Evolutionary conservation across 1,284 basidiomycete genomes (phyloP).

Genomic region (Volvariella surrecta): DNA sequence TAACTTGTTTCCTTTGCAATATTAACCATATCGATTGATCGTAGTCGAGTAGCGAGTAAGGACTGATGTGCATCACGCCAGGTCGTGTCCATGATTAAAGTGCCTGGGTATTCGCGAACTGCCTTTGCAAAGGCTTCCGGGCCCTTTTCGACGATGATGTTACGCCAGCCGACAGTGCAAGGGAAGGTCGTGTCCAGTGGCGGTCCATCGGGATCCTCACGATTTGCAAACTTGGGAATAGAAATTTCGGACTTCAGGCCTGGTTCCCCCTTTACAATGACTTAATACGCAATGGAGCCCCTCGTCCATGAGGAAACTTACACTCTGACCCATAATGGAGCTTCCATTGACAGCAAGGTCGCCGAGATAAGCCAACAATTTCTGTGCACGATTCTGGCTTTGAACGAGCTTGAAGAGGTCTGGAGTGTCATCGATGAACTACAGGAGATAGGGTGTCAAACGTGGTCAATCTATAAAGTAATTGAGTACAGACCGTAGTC

Average conservation of each 20-base stretch:
- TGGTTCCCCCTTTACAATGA: conserved; percentile 67
- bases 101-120: conserved; percentile 93
- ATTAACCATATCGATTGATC: conserved; percentile 97
- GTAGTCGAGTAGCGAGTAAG: conserved; percentile 90
- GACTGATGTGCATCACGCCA: conserved; percentile 99
- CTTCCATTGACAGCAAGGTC: conserved; percentile 98
- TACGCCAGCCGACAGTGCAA: conserved; percentile 91
- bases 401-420: conserved; percentile 98
- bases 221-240: conserved; percentile 77
- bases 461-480: not conserved
- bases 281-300: conserved; percentile 1
- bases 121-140: conserved; percentile 99
- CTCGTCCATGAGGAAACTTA: conserved; percentile 18
- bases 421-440: conserved; percentile 99
- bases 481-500: conserved; percentile 70
- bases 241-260: conserved; percentile 89
- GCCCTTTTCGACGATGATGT: conserved; percentile 97
- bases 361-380: conserved; percentile 93
- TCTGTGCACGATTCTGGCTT: conserved; percentile 98
- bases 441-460: conserved; percentile 3
- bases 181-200: conserved; percentile 78
- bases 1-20: conserved; percentile 98
- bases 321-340: conserved; percentile 86
- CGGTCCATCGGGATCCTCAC: conserved; percentile 65
- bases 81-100: conserved; percentile 96